Conservation (phyloP, 805 yeast species). For the Teunomyces panamensis region DNA sequence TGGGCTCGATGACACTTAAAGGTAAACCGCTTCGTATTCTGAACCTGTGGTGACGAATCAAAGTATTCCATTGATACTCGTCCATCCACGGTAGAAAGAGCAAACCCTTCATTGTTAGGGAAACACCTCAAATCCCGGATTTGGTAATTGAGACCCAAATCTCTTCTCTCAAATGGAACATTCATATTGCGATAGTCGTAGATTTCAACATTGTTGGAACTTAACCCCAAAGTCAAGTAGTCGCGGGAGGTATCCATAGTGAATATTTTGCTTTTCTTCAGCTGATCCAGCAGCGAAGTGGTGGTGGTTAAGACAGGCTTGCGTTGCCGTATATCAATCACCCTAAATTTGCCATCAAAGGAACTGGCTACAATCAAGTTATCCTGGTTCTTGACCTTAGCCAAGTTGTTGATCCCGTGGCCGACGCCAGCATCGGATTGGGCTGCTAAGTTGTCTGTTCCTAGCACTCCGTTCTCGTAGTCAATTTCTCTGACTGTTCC, state of each 20-base stretch:
- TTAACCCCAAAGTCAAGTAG: conserved; percentile 50
- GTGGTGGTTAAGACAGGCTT: conserved; percentile 9
- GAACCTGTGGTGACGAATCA: conserved; percentile 43
- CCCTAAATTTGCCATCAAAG: conserved; percentile 55
- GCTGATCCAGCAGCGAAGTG: conserved; percentile 15
- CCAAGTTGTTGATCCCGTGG: conserved; percentile 16
- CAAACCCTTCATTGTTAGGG: conserved; percentile 57
- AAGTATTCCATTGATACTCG: conserved; percentile 72
- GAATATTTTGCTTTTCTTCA: conserved; percentile 45
- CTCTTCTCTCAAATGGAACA: conserved; percentile 49
- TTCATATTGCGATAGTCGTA: conserved; percentile 52
- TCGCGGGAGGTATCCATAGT: conserved; percentile 55
- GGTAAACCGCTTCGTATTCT: conserved; percentile 56
- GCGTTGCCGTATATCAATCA: conserved; percentile 40
- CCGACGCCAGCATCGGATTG: conserved; percentile 1
- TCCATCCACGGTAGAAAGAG: conserved; percentile 76
- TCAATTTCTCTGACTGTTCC: conserved; percentile 55
- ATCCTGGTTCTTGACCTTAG: conserved; percentile 5
- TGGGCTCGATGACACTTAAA: conserved; percentile 72
- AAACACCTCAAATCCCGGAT: conserved; percentile 54
- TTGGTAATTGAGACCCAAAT: conserved; percentile 66
- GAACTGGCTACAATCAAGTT: conserved; percentile 48
- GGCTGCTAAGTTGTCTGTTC: background rate
- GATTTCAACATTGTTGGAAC: conserved; percentile 51
- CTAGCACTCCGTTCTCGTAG: conserved; percentile 29